Conservation (phyloP, 441 rosid genomes). For the Flueggea neowawraea region DNA sequence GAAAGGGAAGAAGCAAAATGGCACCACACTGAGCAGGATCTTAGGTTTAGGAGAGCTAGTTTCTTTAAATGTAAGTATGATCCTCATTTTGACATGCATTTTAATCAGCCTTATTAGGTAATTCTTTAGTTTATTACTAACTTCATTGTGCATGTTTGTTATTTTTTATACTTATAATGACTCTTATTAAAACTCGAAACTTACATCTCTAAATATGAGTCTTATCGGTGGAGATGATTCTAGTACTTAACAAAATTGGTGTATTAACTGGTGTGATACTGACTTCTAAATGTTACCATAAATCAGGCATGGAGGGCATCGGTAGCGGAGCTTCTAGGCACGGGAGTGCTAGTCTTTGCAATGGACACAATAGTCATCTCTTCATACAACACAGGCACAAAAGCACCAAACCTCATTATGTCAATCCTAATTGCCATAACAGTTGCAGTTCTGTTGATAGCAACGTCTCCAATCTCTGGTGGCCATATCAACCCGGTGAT, state of each 20-base stretch:
- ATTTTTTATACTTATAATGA: too few species aligned
- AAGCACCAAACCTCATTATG: conserved; percentile 41
- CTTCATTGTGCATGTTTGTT: too few species aligned
- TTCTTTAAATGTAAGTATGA: conserved; percentile 5
- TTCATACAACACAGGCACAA: conserved; percentile 31
- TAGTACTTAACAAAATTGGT: not conserved
- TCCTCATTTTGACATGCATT: not conserved
- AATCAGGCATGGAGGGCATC: conserved; percentile 55
- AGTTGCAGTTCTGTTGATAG: conserved; percentile 35
- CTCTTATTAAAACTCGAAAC: too few species aligned
- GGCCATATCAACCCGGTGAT: conserved; percentile 30
- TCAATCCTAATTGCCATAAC: conserved; percentile 32
- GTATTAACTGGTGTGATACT: not conserved
- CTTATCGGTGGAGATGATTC: too few species aligned
- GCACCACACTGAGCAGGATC: conserved; percentile 10
- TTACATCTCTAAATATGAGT: too few species aligned
- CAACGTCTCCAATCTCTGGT: conserved; percentile 26
- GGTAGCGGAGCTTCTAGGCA: conserved; percentile 44
- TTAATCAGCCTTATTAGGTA: too few species aligned
- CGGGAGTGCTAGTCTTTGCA: conserved; percentile 36
- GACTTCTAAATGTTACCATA: not conserved
- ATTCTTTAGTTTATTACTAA: too few species aligned
- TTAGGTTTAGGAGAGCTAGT: conserved; percentile 35
- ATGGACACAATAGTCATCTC: conserved; percentile 53
- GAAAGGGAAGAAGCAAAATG: conserved; percentile 15